These are phyloP conservation scores for Misopates orontium DNA, from an alignment of 257 asterid species.

Conservation along the genomic window DNA sequence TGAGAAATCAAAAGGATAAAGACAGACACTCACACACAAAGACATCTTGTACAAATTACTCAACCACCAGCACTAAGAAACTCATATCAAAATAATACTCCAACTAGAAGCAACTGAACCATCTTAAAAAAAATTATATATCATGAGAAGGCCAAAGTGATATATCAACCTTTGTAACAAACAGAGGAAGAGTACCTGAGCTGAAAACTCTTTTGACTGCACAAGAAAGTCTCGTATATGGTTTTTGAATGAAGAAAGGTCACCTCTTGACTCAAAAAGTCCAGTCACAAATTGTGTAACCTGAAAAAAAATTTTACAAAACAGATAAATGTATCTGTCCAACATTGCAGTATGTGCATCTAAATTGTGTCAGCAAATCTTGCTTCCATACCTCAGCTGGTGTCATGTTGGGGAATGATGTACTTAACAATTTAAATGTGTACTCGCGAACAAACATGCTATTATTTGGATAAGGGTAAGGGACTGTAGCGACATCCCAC, in stretches of 20 bases:
- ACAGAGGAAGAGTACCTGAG: constrained; percentile 60
- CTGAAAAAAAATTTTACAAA: constrained; percentile 38
- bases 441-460: constrained; percentile 70
- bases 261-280: constrained; percentile 71
- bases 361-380: constrained; percentile 1
- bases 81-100: not conserved
- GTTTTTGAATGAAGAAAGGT: constrained; percentile 73
- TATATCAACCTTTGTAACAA: not conserved
- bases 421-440: constrained; percentile 80
- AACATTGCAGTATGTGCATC: not conserved
- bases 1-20: too few relatives aligned
- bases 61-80: constrained; percentile 3
- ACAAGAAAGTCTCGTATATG: constrained; percentile 91
- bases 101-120: not conserved
- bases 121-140: constrained; percentile 3
- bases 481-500: constrained; percentile 81
- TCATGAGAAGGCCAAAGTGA: constrained; percentile 6
- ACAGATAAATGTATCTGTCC: not conserved
- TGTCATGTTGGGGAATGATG: constrained; percentile 98
- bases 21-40: too few relatives aligned
- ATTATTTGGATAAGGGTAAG: constrained; percentile 73
- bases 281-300: constrained; percentile 88
- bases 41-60: too few relatives aligned
- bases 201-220: constrained; percentile 95
- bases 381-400: constrained; percentile 61